Percentiles rank a stretch among this genome's conserved stretches.
These are phyloP conservation scores for Fusarium nygamai DNA, from an alignment of 2,329 filamentous ascomycete genomes.

Conservation along the genomic window DNA sequence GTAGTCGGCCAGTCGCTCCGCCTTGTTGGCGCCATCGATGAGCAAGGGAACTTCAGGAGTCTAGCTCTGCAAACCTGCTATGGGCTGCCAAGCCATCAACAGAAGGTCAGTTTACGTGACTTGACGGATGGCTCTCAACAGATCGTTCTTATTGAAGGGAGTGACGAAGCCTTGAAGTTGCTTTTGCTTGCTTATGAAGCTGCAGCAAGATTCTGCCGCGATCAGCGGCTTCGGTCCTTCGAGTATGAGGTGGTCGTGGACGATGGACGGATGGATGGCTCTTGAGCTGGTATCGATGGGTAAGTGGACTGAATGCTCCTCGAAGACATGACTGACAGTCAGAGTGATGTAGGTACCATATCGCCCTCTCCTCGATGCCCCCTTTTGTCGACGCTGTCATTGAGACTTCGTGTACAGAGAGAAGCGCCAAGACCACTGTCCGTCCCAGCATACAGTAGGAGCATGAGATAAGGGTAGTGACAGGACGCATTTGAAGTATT, in stretches of 20 bases:
- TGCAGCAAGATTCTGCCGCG: not conserved
- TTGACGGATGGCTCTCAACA: not conserved
- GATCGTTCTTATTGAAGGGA: not conserved
- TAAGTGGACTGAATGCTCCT: not conserved
- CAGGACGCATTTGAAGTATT: not conserved
- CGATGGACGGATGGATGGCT: fast-evolving
- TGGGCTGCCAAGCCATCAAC: not conserved
- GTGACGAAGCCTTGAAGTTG: not conserved
- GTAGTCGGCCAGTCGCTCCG: not conserved
- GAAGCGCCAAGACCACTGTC: not conserved
- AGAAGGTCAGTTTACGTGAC: not conserved
- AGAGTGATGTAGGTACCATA: not conserved
- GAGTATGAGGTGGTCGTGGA: not conserved
- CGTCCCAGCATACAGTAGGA: fast-evolving
- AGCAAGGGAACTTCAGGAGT: not conserved
- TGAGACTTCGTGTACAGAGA: not conserved
- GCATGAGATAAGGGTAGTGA: fast-evolving
- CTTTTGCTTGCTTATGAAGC: not conserved
- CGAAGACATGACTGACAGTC: not conserved
- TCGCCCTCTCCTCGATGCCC: fast-evolving
- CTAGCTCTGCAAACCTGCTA: not conserved
- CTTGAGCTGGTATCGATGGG: fast-evolving
- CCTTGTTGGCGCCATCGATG: not conserved
- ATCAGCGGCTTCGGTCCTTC: not conserved
- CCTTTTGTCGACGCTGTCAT: not conserved